These are phyloP conservation scores for Saururus chinensis DNA, from an alignment of 164 flowering plant species.

Conservation along the genomic window DNA sequence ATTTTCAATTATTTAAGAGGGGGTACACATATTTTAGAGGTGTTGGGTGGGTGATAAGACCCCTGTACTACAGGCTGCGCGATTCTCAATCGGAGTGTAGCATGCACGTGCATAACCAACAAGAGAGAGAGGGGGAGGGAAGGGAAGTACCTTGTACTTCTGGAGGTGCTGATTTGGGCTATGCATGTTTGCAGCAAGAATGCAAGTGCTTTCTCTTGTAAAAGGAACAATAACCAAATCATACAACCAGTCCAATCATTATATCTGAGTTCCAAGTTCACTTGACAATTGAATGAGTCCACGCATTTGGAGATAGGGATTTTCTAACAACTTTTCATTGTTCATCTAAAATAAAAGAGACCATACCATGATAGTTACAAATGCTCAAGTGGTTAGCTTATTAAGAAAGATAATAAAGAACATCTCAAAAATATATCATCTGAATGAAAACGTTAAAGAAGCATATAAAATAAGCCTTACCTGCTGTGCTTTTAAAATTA, in stretches of 20 bases:
- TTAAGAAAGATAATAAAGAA: too few species aligned
- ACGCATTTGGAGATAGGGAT: conserved; percentile 97
- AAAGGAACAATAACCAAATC: conserved; percentile 4
- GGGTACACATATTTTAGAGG: too few species aligned
- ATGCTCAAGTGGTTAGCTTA: neutral
- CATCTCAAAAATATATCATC: neutral
- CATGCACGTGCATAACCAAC: too few species aligned
- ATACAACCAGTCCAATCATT: conserved; percentile 5
- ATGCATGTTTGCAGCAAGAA: neutral
- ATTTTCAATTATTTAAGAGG: too few species aligned
- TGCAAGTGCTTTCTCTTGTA: neutral
- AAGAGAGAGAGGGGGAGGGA: too few species aligned
- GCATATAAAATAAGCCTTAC: conserved; percentile 21
- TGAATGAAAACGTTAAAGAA: neutral
- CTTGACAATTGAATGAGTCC: conserved; percentile 87
- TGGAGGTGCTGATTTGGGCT: neutral
- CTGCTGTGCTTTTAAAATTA: conserved; percentile 94
- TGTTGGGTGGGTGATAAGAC: too few species aligned
- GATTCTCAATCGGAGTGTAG: too few species aligned
- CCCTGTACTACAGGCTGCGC: too few species aligned
- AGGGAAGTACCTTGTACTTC: neutral
- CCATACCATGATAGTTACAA: neutral
- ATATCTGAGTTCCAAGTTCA: conserved; percentile 41
- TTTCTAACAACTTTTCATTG: conserved; percentile 94
- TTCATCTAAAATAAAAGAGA: conserved; percentile 54